Conservation (phyloP, 192 early-diverging fungal genomes). For the Coemansia sp. region DNA sequence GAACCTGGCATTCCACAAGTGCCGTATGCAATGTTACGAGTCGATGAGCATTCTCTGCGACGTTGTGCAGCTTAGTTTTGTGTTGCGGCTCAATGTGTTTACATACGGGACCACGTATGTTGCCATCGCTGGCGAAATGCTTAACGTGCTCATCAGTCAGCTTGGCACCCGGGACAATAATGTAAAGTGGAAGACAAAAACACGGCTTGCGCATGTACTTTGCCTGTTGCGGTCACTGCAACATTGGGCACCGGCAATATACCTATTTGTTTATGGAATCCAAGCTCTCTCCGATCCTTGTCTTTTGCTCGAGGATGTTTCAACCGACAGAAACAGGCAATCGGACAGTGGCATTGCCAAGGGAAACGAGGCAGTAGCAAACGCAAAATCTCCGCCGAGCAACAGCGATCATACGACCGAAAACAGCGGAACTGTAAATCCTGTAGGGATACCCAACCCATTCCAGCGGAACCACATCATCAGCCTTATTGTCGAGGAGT, state of each 20-base stretch:
- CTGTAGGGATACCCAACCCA: slow-evolving; percentile 32
- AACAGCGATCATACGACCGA: neutral
- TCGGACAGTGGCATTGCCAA: neutral
- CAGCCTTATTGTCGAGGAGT: slow-evolving; percentile 41
- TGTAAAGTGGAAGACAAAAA: slow-evolving; percentile 46
- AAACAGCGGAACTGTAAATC: neutral
- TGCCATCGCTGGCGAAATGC: slow-evolving; percentile 49
- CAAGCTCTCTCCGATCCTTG: slow-evolving; percentile 44
- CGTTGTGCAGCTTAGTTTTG: slow-evolving; percentile 47
- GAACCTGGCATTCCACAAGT: slow-evolving; percentile 44
- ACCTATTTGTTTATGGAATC: slow-evolving; percentile 50
- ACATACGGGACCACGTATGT: slow-evolving; percentile 49
- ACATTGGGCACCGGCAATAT: slow-evolving; percentile 52
- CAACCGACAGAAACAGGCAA: neutral
- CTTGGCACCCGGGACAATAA: slow-evolving; percentile 31
- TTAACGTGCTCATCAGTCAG: slow-evolving; percentile 43
- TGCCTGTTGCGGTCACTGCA: slow-evolving; percentile 43
- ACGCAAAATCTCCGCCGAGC: neutral
- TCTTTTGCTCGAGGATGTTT: slow-evolving; percentile 22
- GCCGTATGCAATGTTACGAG: slow-evolving; percentile 50
- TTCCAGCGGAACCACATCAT: slow-evolving; percentile 52
- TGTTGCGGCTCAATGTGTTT: slow-evolving; percentile 46
- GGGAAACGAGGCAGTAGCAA: neutral
- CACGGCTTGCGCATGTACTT: slow-evolving; percentile 38
- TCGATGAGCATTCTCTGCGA: slow-evolving; percentile 46